Evolutionary conservation across 1,139 yeast genomes (phyloP), one percentile per base, ranked within the genome.

Genomic region (Yamadazyma blattariae): DNA sequence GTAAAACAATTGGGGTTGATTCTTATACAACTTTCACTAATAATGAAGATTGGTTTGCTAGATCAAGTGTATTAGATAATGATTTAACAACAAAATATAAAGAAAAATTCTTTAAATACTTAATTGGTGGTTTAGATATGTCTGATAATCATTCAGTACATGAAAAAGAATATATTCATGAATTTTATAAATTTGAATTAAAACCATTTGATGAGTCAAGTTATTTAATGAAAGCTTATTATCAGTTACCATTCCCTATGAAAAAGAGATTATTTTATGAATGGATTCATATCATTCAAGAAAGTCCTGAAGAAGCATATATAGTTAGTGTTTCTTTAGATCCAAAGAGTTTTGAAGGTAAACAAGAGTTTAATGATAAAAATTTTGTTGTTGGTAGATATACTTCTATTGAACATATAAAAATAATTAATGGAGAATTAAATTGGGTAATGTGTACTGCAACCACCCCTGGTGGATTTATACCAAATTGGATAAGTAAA

Each of bases 361-460:
- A 44, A 26, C 27, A 25, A 6, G 39, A 46, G 40, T 10, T 7
- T 4, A 21, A 16, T 8, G 27, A 20, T 19, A 17, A 13, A 3
- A 19, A 20, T 12, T 32, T 29, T 17, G 75, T 71, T 1, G 52
- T 53, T 7, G 82, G 74, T 0, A 51, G 57, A 24, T 83, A 82
- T 54, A 64, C 79, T 19, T 75, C 88, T 5, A 68, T 83, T 20
- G 94, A 83, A 50, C 60, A 67, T 28, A 59, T 82, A 15, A 54
- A 57, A 27, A 61, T 56, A 40, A 61, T 71, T 29, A 54, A 56
- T 13, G 66, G 56, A 9, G 59, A 64, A 13, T 64, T 79, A 14
- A 64, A 64, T 27, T 83, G 94, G 94, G 50, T 61, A 7, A 79
- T 82, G 87, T 74, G 78, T 13, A 75, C 79, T 11, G 64, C 77